Evolutionary conservation across 1,139 yeast genomes (phyloP).

Genomic region (Kluyveromyces sp.): DNA sequence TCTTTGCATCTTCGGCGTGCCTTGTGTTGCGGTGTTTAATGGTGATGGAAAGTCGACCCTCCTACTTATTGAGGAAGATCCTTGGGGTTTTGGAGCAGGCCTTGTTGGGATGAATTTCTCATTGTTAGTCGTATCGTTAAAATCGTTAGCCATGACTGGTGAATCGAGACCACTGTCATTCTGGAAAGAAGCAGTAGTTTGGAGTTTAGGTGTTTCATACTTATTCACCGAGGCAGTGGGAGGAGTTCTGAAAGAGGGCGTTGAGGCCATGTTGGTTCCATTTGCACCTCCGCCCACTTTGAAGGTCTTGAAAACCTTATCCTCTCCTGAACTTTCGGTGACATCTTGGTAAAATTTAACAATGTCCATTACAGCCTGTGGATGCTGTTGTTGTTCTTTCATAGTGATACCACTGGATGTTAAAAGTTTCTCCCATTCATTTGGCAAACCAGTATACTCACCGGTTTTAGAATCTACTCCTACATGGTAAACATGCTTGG

Average conservation of each 20-base stretch:
- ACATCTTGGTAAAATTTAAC: conserved; percentile 79
- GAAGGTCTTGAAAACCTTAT: conserved; percentile 69
- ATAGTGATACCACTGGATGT: conserved; percentile 81
- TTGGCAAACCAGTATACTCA: conserved; percentile 82
- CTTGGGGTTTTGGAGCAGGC: conserved; percentile 58
- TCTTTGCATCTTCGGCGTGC: conserved; percentile 9
- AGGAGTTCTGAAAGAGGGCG: conserved; percentile 33
- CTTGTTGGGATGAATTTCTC: conserved; percentile 55
- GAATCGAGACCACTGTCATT: conserved; percentile 21
- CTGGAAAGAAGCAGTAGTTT: conserved; percentile 11
- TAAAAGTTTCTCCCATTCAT: conserved; percentile 81
- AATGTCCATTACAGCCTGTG: conserved; percentile 90
- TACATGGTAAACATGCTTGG: conserved; percentile 88
- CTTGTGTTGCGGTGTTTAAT: conserved; percentile 9
- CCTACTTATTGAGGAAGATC: conserved; percentile 17
- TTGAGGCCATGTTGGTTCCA: conserved; percentile 14
- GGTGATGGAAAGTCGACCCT: conserved; percentile 21
- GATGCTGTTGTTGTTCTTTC: conserved; percentile 81
- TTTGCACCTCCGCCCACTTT: conserved; percentile 31
- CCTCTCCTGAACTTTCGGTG: conserved; percentile 52
- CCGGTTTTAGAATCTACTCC: conserved; percentile 82
- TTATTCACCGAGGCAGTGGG: conserved; percentile 17
- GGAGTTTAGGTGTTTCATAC: conserved; percentile 12
- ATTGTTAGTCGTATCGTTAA: conserved; percentile 12
- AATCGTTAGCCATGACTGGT: conserved; percentile 18